These are phyloP conservation scores for Monosporozyma yasuniensis DNA, from an alignment of 805 yeast species.

Conservation along the genomic window DNA sequence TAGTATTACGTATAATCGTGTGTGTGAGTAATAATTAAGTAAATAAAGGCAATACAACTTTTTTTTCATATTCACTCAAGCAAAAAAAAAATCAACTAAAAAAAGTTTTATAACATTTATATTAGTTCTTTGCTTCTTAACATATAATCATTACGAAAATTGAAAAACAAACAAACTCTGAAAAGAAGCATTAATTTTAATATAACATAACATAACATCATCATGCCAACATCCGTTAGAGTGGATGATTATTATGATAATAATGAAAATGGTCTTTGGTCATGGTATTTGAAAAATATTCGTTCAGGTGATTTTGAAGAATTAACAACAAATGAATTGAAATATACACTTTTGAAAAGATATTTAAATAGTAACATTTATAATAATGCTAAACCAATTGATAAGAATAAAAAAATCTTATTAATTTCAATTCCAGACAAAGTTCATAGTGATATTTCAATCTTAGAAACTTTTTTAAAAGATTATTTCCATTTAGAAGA, in stretches of 20 bases:
- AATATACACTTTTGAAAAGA: slow-evolving; percentile 22
- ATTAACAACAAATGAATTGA: slow-evolving; percentile 22
- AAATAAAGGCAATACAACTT: no score
- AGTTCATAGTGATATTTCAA: slow-evolving; percentile 23
- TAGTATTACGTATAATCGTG: no score
- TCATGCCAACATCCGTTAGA: slow-evolving; percentile 22
- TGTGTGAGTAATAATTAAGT: no score
- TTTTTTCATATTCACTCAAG: no score
- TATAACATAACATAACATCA: not conserved
- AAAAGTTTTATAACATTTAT: no score
- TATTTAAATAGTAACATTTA: slow-evolving; percentile 18
- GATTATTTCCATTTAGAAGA: slow-evolving; percentile 27
- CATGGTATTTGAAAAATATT: slow-evolving; percentile 32
- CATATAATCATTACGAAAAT: no score
- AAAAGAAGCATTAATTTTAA: no score
- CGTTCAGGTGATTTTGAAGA: slow-evolving; percentile 32
- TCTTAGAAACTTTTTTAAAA: slow-evolving; percentile 25
- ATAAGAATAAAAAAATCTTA: slow-evolving; percentile 17
- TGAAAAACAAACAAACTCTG: not conserved
- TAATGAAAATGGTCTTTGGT: slow-evolving; percentile 30
- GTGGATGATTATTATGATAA: slow-evolving; percentile 27
- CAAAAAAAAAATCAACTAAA: no score
- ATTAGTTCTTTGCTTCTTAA: no score
- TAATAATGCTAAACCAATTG: slow-evolving; percentile 3
- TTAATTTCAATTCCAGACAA: slow-evolving; percentile 29